phyloP scores from a whole-genome alignment of 768 basidiomycete genomes.

The Tephrocybe sp. region DNA sequence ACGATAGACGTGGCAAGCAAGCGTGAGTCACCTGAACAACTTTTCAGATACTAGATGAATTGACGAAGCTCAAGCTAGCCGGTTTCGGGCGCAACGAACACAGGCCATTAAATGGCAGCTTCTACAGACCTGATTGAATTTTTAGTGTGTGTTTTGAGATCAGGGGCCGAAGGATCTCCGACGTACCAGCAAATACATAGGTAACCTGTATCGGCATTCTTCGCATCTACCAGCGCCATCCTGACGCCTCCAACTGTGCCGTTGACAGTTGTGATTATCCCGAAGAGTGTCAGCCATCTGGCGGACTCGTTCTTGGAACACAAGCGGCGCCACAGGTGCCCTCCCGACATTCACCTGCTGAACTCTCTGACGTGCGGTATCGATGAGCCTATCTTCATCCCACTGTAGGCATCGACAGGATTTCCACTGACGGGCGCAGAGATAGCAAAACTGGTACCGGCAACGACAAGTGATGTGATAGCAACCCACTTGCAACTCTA shows the following conservation, averaged over 20 bases:
- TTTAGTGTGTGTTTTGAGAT: not conserved
- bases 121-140: slow-evolving; percentile 32
- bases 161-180: not conserved
- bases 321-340: slow-evolving; percentile 23
- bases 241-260: slow-evolving; percentile 41
- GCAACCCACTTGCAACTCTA: slow-evolving; percentile 57
- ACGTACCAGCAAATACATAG: slow-evolving; percentile 13
- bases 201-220: slow-evolving; percentile 28
- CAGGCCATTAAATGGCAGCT: slow-evolving; percentile 35
- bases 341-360: slow-evolving; percentile 24
- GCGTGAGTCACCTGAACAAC: no score
- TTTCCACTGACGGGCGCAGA: slow-evolving; percentile 64
- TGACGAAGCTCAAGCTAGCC: slow-evolving; percentile 19
- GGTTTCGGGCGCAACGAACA: slow-evolving; percentile 36
- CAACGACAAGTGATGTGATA: slow-evolving; percentile 68
- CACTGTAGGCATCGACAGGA: slow-evolving; percentile 59
- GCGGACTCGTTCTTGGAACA: slow-evolving; percentile 28
- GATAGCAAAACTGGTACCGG: slow-evolving; percentile 58
- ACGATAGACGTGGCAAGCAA: no score
- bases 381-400: slow-evolving; percentile 47
- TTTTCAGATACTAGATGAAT: no score
- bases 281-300: slow-evolving; percentile 36
- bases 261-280: slow-evolving; percentile 51
- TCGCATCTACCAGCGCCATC: slow-evolving; percentile 42
- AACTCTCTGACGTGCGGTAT: slow-evolving; percentile 35